These are phyloP conservation scores for Cordyceps cateniannulata DNA, from an alignment of 2,329 filamentous ascomycete genomes.

Conservation along the genomic window DNA sequence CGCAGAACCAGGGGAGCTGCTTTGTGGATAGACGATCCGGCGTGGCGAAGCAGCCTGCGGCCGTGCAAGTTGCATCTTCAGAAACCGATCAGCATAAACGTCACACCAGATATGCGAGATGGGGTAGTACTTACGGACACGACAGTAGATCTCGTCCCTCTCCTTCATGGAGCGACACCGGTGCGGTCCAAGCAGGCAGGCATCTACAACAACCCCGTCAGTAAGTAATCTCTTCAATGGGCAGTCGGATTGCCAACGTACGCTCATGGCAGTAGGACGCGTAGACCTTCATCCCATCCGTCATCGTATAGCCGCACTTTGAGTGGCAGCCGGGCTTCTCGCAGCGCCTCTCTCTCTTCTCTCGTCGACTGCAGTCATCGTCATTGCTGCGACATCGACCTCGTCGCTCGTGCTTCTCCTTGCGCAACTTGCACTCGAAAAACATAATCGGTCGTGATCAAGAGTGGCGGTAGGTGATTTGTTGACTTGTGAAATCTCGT, in stretches of 20 bases:
- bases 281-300: background rate
- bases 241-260: background rate
- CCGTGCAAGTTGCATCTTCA: slow-evolving; percentile 2
- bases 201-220: background rate
- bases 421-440: background rate
- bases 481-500: background rate
- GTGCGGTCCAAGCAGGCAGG: background rate
- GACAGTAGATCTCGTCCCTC: background rate
- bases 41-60: background rate
- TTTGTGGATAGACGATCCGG: background rate
- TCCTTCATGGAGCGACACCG: slow-evolving; percentile 1
- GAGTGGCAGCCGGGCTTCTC: background rate
- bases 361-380: background rate
- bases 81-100: background rate
- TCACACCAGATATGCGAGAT: too few relatives aligned
- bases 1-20: slow-evolving; percentile 2
- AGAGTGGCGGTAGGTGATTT: background rate
- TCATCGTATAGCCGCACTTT: background rate
- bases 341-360: background rate
- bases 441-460: background rate
- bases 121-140: background rate
- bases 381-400: background rate
- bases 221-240: background rate
- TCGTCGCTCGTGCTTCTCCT: background rate
- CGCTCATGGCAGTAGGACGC: background rate